A percentile compares a stretch with the other conserved stretches of the same genome.
phyloP scores from a whole-genome alignment of 371 early-diverging fungal genomes.

The Saksenaea vasiformis region DNA sequence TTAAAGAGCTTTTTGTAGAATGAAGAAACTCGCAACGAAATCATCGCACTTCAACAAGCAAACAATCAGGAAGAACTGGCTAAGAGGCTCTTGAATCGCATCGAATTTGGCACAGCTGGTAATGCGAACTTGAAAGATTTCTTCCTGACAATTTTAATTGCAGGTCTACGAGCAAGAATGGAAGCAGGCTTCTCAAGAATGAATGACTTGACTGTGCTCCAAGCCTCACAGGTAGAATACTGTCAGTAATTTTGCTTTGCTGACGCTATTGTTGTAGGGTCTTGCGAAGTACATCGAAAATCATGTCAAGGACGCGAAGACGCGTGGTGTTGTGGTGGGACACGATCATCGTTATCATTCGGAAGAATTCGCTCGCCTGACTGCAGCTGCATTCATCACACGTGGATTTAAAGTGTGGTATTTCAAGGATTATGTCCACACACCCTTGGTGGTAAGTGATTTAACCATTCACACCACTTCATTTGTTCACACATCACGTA shows the following conservation, averaged over 20 bases:
- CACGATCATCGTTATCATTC: conserved; percentile 95
- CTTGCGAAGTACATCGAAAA: conserved; percentile 62
- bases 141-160: not conserved
- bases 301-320: conserved; percentile 51
- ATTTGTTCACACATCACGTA: not conserved
- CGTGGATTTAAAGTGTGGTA: conserved; percentile 86
- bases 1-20: not conserved
- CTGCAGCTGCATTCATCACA: conserved; percentile 83
- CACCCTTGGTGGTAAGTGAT: conserved; percentile 77
- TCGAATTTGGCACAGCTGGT: conserved; percentile 93
- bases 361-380: conserved; percentile 77
- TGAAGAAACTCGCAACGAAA: conserved; percentile 7
- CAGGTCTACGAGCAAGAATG: conserved; percentile 91
- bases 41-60: conserved; percentile 51
- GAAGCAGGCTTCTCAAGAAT: conserved; percentile 95
- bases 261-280: conserved; percentile 42
- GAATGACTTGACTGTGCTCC: conserved; percentile 93
- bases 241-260: not conserved
- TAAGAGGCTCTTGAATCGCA: conserved; percentile 67
- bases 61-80: conserved; percentile 62
- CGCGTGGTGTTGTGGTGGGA: conserved; percentile 89
- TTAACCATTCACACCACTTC: not conserved
- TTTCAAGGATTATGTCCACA: conserved; percentile 77
- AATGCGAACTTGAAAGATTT: conserved; percentile 5
- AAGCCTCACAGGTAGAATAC: conserved; percentile 78